These are phyloP conservation scores for Quercus tomentella DNA, from an alignment of 331 rosid species.

Conservation along the genomic window DNA sequence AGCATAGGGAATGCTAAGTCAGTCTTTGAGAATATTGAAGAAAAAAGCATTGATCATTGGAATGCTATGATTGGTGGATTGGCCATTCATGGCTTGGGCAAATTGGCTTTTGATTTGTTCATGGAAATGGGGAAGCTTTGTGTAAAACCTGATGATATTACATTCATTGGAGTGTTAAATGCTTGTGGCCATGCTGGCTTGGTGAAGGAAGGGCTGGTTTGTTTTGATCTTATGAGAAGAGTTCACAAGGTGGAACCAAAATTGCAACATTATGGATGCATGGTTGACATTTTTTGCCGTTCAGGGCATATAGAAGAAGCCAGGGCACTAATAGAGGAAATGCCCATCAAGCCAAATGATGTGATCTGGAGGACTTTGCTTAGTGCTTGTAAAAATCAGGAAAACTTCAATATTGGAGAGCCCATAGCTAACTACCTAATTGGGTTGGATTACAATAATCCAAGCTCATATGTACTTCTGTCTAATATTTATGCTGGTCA, in stretches of 20 bases:
- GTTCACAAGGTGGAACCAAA: conserved; percentile 64
- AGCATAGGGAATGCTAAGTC: conserved; percentile 49
- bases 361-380: conserved; percentile 72
- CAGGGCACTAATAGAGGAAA: conserved; percentile 38
- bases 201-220: conserved; percentile 63
- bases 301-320: conserved; percentile 69
- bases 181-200: conserved; percentile 78
- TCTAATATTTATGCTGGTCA: conserved; percentile 62
- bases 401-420: conserved; percentile 40
- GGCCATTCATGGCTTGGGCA: conserved; percentile 63
- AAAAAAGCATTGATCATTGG: conserved; percentile 69
- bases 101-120: conserved; percentile 49
- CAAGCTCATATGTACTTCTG: conserved; percentile 60
- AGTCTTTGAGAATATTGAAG: conserved; percentile 46
- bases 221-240: conserved; percentile 70
- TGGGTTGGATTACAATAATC: conserved; percentile 32
- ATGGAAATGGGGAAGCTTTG: conserved; percentile 53
- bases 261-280: conserved; percentile 73
- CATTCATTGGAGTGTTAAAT: conserved; percentile 60
- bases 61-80: conserved; percentile 70
- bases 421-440: conserved; percentile 46
- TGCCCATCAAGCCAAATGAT: conserved; percentile 77
- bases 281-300: conserved; percentile 66
- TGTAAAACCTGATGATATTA: conserved; percentile 57
- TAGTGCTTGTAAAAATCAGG: conserved; percentile 56